Percentiles rank a stretch among this genome's conserved stretches.
phyloP scores from a whole-genome alignment of 2,329 filamentous ascomycete species.

The Stemphylium vesicarium region DNA sequence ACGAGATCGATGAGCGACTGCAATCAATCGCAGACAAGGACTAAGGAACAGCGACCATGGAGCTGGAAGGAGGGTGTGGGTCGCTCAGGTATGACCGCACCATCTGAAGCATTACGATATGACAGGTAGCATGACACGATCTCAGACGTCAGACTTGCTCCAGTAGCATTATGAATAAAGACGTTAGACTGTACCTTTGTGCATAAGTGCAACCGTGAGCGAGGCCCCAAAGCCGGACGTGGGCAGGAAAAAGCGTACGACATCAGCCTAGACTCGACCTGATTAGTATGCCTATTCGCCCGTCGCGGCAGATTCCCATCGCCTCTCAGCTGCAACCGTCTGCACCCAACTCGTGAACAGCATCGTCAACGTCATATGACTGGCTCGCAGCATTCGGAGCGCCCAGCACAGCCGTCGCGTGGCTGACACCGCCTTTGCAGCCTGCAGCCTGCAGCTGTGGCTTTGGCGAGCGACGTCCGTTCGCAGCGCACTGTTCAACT shows the following conservation, averaged over 20 bases:
- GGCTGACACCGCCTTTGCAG: constrained; percentile 38
- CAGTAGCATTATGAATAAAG: constrained; percentile 39
- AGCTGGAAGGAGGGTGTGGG: constrained; percentile 29
- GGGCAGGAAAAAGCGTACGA: constrained; percentile 12
- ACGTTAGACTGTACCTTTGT: constrained; percentile 39
- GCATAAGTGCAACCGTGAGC: constrained; percentile 44
- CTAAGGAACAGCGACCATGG: constrained; percentile 57
- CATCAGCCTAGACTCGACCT: constrained; percentile 44
- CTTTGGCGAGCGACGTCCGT: constrained; percentile 34
- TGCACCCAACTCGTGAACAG: constrained; percentile 28
- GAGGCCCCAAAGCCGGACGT: constrained; percentile 26
- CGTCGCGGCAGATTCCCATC: constrained; percentile 39
- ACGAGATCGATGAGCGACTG: constrained; percentile 97
- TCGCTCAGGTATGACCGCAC: constrained; percentile 31
- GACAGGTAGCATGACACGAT: constrained; percentile 34
- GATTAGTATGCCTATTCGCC: constrained; percentile 42
- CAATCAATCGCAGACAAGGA: constrained; percentile 99
- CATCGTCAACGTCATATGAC: constrained; percentile 38
- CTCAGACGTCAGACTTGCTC: constrained; percentile 38
- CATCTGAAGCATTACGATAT: constrained; percentile 33
- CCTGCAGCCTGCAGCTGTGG: constrained; percentile 27
- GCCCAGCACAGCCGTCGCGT: constrained; percentile 46
- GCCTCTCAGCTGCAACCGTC: constrained; percentile 42
- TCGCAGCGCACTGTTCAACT: constrained; percentile 21
- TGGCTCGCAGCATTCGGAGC: constrained; percentile 34